phyloP scores from a whole-genome alignment of 176 grass and related monocot species.

The Aechmea fasciata region DNA sequence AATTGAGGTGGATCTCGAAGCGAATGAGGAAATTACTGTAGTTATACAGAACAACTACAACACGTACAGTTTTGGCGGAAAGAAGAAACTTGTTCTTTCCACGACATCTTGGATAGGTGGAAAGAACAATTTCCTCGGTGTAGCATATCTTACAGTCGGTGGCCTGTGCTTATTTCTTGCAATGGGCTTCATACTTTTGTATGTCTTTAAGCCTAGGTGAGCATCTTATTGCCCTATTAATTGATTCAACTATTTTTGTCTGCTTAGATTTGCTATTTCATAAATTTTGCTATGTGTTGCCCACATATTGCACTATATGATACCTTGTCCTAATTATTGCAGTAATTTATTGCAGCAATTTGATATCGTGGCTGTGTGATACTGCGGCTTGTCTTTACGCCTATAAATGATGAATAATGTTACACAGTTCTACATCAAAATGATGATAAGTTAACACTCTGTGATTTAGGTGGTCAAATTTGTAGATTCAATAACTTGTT shows the following conservation, averaged over 20 bases:
- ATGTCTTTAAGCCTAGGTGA: slow-evolving; percentile 83
- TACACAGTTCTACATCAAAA: too few species aligned
- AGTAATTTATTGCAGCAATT: too few species aligned
- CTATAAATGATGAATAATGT: too few species aligned
- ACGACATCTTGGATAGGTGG: slow-evolving; percentile 89
- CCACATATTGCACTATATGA: too few species aligned
- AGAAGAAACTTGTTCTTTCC: slow-evolving; percentile 74
- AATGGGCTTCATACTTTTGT: slow-evolving; percentile 48
- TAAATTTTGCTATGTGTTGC: too few species aligned
- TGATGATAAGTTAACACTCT: too few species aligned
- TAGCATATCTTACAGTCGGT: slow-evolving; percentile 65
- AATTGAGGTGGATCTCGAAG: slow-evolving; percentile 68
- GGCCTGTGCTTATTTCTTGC: slow-evolving; percentile 63
- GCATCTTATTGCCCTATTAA: neutral
- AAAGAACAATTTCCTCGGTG: slow-evolving; percentile 79
- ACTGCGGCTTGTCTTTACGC: too few species aligned
- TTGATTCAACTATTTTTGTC: neutral
- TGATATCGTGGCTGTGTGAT: too few species aligned
- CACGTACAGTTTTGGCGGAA: slow-evolving; percentile 82
- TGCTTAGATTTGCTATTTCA: too few species aligned
- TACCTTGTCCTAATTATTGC: too few species aligned
- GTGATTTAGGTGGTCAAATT: too few species aligned
- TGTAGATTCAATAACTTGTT: too few species aligned
- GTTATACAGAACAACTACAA: slow-evolving; percentile 94
- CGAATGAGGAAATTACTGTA: slow-evolving; percentile 57